Evolutionary conservation across 1,139 yeast species (phyloP), one percentile per base, ranked within the genome.

Genomic region (Wickerhamiella pararugosa): DNA sequence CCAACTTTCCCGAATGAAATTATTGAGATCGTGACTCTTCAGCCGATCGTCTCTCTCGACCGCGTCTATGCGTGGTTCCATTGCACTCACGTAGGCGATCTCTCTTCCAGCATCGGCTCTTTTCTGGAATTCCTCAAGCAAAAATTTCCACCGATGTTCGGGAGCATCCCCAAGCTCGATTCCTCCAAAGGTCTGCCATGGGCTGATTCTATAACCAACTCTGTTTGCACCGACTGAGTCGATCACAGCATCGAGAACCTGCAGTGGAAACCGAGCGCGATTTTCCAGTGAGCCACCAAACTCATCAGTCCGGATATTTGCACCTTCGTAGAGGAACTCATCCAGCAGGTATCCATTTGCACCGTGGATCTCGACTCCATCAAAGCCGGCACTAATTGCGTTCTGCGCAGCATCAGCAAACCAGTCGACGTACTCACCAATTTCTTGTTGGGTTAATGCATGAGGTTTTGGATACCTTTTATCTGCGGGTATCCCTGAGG

Each of bases 221-320:
- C 63, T 67, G 7, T 64, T 63, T 15, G 71, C 66, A 32, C 81
- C 82, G 45, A 76, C 57, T 4, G 67, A 67, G 7, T 62, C 70
- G 33, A 59, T 56, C 9, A 71, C 53, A 9, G 67, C 68, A 46
- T 72, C 78, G 39, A 75, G 57, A 29, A 74, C 61, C 50, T 74
- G 77, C 41, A 75, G 61, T 8, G 64, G 49, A 47, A 76, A 66
- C 45, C 79, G 62, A 15, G 75, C 66, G 48, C 81, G 66, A 59
- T 76, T 77, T 54, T 75, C 80, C 49, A 75, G 64, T 15, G 71
- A 62, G 78, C 84, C 81, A 49, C 83, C 84, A 55, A 76, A 78
- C 55, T 73, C 65, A 53, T 77, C 84, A n/a, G 79, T 73, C 56
- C 86, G 70, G 47, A 65, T 53, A 61, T 79, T 79, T 35, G 73